A percentile compares a stretch with the other conserved stretches of the same genome.
Conservation (phyloP, 371 early-diverging fungal genomes). For the Capillidium heterosporum region DNA sequence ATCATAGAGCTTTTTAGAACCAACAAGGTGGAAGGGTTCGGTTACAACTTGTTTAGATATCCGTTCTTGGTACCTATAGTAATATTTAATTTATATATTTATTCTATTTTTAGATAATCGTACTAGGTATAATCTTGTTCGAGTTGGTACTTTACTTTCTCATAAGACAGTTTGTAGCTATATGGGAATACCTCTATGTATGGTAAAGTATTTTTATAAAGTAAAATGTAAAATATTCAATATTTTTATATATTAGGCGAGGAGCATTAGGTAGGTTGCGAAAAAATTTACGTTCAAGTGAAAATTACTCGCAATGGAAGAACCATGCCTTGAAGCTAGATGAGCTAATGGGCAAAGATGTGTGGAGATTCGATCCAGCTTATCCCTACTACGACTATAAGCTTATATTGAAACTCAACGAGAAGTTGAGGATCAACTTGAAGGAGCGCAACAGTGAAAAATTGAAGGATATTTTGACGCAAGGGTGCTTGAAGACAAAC, state of each 20-base stretch:
- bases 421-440: slow-evolving; percentile 12
- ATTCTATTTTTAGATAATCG: slow-evolving; percentile 20
- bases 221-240: background rate
- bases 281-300: slow-evolving; percentile 23
- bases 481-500: slow-evolving; percentile 54
- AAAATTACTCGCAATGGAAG: slow-evolving; percentile 50
- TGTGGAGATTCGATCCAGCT: slow-evolving; percentile 46
- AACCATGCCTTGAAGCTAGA: slow-evolving; percentile 49
- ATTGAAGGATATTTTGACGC: slow-evolving; percentile 15
- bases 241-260: slow-evolving; percentile 18
- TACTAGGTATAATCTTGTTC: slow-evolving; percentile 34
- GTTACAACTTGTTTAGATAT: slow-evolving; percentile 29
- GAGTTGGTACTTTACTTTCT: slow-evolving; percentile 47
- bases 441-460: background rate
- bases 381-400: slow-evolving; percentile 46
- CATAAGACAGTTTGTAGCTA: slow-evolving; percentile 45
- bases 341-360: slow-evolving; percentile 38
- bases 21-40: slow-evolving; percentile 17
- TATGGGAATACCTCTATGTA: slow-evolving; percentile 49
- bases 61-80: slow-evolving; percentile 30
- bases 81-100: background rate
- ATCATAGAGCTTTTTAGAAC: slow-evolving; percentile 3
- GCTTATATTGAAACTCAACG: slow-evolving; percentile 41
- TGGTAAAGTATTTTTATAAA: slow-evolving; percentile 20
- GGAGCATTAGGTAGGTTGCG: slow-evolving; percentile 30